Evolutionary conservation across 1,139 yeast species (phyloP).

Genomic region (Kluyveromyces sp.): DNA sequence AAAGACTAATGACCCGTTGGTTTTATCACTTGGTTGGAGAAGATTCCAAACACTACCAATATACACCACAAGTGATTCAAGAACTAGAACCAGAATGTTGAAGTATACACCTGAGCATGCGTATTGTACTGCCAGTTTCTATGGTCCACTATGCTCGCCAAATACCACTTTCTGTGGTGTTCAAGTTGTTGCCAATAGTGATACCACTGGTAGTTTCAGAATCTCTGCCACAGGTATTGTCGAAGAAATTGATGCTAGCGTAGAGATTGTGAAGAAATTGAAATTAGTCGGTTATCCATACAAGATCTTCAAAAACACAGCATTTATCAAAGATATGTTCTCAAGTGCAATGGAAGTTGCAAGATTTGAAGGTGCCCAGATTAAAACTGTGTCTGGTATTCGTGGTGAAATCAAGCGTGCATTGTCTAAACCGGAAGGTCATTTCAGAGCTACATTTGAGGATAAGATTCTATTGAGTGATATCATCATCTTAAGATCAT

Average conservation of each 20-base stretch:
- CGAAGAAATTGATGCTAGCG: conserved; percentile 79
- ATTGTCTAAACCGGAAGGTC: conserved; percentile 90
- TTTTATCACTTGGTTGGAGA: conserved; percentile 94
- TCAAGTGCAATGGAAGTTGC: conserved; percentile 89
- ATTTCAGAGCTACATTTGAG: conserved; percentile 95
- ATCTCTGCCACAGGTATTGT: conserved; percentile 98
- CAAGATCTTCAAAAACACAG: conserved; percentile 91
- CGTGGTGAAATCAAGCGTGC: conserved; percentile 97
- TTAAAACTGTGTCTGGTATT: conserved; percentile 93
- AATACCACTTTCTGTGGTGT: conserved; percentile 97
- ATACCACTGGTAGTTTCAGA: conserved; percentile 85
- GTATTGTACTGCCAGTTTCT: conserved; percentile 91
- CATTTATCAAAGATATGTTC: conserved; percentile 96
- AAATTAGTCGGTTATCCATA: conserved; percentile 93
- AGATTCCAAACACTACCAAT: conserved; percentile 95
- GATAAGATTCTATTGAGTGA: conserved; percentile 89
- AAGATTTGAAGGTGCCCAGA: conserved; percentile 94
- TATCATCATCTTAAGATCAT: conserved; percentile 81
- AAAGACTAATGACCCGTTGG: conserved; percentile 92
- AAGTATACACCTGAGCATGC: conserved; percentile 98
- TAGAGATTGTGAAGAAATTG: conserved; percentile 90
- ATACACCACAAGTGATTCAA: conserved; percentile 91
- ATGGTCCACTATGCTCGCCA: conserved; percentile 95
- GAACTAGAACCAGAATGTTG: conserved; percentile 96
- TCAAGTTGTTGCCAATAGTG: conserved; percentile 73